phyloP scores from a whole-genome alignment of 441 rosid species.

The Eutrema salsugineum region DNA sequence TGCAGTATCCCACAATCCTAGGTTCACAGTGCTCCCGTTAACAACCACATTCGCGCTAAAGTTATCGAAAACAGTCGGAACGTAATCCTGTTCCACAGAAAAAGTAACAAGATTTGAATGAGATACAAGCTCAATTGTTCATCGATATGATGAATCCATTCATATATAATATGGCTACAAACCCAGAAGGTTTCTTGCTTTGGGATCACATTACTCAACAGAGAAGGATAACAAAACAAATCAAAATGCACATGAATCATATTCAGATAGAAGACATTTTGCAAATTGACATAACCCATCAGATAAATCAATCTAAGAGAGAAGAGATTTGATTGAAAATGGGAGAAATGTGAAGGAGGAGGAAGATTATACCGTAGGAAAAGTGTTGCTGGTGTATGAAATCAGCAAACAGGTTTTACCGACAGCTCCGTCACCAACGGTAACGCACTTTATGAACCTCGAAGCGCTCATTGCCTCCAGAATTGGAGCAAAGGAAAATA shows the following conservation, averaged over 20 bases:
- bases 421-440: slow-evolving; percentile 76
- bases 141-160: background rate
- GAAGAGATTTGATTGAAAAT: background rate
- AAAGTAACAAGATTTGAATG: background rate
- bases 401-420: slow-evolving; percentile 74
- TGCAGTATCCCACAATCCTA: slow-evolving; percentile 68
- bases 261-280: background rate
- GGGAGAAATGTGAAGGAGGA: background rate
- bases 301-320: background rate
- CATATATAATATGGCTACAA: background rate
- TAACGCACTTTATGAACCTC: slow-evolving; percentile 68
- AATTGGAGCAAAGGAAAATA: background rate
- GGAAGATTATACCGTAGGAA: slow-evolving; percentile 41
- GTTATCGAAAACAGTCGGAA: slow-evolving; percentile 69
- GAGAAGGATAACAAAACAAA: background rate
- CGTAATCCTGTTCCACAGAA: slow-evolving; percentile 43
- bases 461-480: slow-evolving; percentile 58
- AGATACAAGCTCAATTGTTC: background rate
- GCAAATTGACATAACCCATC: background rate
- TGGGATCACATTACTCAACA: background rate
- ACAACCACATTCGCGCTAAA: slow-evolving; percentile 71
- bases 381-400: slow-evolving; percentile 79
- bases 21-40: slow-evolving; percentile 54
- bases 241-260: background rate
- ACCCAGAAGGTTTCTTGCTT: background rate